Base-by-base conservation (phyloP, 345 rosid genomes). In the Syzygium grande region DNA sequence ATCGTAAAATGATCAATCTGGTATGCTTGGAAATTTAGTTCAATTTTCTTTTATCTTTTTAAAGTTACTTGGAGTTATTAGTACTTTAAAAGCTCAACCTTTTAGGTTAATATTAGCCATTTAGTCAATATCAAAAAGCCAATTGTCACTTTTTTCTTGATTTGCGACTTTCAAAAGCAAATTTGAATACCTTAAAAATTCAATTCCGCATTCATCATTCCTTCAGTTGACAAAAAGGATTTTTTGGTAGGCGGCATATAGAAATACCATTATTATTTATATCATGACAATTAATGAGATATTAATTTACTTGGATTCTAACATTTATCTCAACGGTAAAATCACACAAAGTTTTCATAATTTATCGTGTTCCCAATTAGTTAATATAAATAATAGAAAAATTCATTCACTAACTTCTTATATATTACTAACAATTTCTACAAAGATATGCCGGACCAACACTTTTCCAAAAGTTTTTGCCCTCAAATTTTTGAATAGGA, bases 371-470 rank as follows among this genome's bases (percentile, higher is more conserved):
- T n/a, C 34, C 13, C 73, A 7, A 13, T 61, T 61, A 30, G 9
- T n/a, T 13, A n/a, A 61, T n/a, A 6, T 61, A n/a, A 61, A 2
- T 61, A n/a, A 61, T 61, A n/a, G 4, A n/a, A 61, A 61, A 61
- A 2, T 6, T 6, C 19, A 14, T n/a, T n/a, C 0, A 0, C 38
- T 61, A 3, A 61, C 9, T 14, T 29, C 38, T 27, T 27, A n/a
- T 34, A 61, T 61, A n/a, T 13, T n/a, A 61, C 34, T 16, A 6
- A n/a, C 73, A 61, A n/a, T 61, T n/a, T 61, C 23, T 5, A 3
- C 2, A 4, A 38, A 73, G 22, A 73, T 19, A 34, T 1, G 22
- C 25, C 9, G 11, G 23, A 17, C 7, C 13, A 19, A 9, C 19
- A 34, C 49, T 30, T 68, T 65, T 15, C 11, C 11, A 29, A 8